Evolutionary conservation across 169 alveolate species (phyloP).

Genomic region (Plasmodium vinckei): DNA sequence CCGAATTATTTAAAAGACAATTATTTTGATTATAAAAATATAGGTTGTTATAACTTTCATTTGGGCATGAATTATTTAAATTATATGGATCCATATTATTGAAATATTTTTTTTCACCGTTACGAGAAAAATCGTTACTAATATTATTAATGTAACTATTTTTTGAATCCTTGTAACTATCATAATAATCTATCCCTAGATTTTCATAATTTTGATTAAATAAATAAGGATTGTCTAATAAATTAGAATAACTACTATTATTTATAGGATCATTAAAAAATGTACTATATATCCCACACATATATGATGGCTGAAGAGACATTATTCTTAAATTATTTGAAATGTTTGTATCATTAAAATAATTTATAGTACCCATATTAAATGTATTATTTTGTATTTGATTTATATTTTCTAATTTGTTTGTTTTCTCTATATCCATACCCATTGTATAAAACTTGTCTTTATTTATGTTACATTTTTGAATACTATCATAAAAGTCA

Average conservation of each 20-base stretch:
- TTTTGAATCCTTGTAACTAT: background rate
- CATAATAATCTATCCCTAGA: background rate
- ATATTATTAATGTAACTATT: background rate
- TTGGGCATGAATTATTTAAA: background rate
- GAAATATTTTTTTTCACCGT: background rate
- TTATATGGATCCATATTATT: background rate
- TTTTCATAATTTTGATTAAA: background rate
- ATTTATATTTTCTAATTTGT: background rate
- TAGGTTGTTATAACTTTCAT: constrained; percentile 10
- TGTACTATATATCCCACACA: background rate
- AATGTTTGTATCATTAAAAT: background rate
- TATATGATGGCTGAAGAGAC: background rate
- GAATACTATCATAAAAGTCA: constrained; percentile 9
- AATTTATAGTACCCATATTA: background rate
- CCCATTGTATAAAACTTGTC: background rate
- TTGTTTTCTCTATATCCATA: background rate
- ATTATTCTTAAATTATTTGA: background rate
- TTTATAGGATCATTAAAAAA: background rate
- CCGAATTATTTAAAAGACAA: constrained; percentile 1
- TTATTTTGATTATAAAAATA: background rate
- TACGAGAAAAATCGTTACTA: background rate
- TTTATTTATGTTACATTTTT: background rate
- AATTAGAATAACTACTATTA: background rate
- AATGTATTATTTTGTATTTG: background rate
- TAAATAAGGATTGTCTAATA: background rate